Base-by-base conservation (phyloP, 1,139 yeast species). In the Suhomyces atakaporum region DNA sequence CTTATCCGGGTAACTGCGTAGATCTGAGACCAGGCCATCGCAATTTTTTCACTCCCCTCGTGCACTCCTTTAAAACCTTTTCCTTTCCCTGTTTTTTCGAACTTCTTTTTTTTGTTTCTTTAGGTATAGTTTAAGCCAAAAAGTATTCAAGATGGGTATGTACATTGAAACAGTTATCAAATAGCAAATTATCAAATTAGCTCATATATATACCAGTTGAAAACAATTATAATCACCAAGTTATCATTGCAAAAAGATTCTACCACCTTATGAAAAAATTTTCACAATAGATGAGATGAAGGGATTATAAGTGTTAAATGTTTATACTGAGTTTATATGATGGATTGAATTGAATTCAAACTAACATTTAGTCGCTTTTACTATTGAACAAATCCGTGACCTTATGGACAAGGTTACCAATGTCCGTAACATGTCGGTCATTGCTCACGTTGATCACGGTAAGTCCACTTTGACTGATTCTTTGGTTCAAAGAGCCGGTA, bases 381-480 rank as follows among this genome's bases (percentile, higher is more conserved):
- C 84, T 68, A 79, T 79, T 71, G 85, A 84, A 76, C 97, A 90
- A 79, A 90, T 90, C 86, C 95, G 97, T 80, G 90, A 77, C 64
- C 84, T 90, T 77, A 90, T 90, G 97, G 97, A 92, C 95, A 86
- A 84, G 78, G 96, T 89, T 80, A 84, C 97, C 75, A 90, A 92
- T 71, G 97, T 92, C 69, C 96, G 98, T 82, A 92, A 92, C 95
- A 92, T 92, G 95, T 92, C 97, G 75, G 98, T 92, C 76, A 92
- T 92, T 84, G 98, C 98, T 69, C 98, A 92, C 86, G 97, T 92
- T 85, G 98, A 92, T 83, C 98, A 92, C 83, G 98, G 98, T 79
- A 92, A 92, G 77, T 89, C 97, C 57, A 92, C 98, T 63, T 84
- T 92, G 75, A 89, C 98, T 73, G 98, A 92, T 77, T 90, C 97